A percentile compares a stretch with the other conserved stretches of the same genome.
Conservation (phyloP, 2,329 filamentous ascomycete genomes). For the Penicillium sumatraense region DNA sequence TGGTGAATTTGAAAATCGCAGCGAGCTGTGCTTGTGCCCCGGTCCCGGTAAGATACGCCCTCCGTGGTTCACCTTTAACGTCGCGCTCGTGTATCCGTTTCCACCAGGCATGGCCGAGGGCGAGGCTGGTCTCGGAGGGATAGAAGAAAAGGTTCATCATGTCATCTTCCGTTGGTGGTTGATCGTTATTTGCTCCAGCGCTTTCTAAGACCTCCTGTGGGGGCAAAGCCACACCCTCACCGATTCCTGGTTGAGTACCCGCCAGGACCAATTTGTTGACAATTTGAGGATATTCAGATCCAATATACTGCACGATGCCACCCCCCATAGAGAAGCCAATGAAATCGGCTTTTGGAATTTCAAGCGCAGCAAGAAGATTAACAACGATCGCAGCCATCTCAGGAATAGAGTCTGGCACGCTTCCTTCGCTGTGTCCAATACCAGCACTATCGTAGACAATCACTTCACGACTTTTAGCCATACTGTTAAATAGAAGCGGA, state of each 20-base stretch:
- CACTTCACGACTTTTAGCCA: conserved; percentile 8
- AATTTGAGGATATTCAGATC: conserved; percentile 6
- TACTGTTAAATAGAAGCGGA: conserved; percentile 11
- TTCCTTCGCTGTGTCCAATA: conserved; percentile 10
- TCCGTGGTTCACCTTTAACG: conserved; percentile 4
- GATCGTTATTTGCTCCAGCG: conserved; percentile 10
- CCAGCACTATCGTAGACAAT: conserved; percentile 10
- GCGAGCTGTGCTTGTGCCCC: conserved; percentile 9
- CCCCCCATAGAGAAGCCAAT: conserved; percentile 11
- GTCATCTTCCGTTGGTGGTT: conserved; percentile 11
- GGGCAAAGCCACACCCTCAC: conserved; percentile 10
- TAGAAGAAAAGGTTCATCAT: conserved; percentile 11
- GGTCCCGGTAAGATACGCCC: conserved; percentile 8
- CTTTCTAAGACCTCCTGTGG: conserved; percentile 10
- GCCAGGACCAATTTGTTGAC: conserved; percentile 13
- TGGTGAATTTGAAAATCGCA: conserved; percentile 11
- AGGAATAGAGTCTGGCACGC: conserved; percentile 6
- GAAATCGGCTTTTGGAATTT: conserved; percentile 8
- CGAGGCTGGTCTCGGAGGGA: conserved; percentile 8
- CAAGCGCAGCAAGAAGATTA: conserved; percentile 6
- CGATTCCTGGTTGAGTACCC: conserved; percentile 8
- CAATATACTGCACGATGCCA: conserved; percentile 6
- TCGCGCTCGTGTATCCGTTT: conserved; percentile 8
- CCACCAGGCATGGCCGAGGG: conserved; percentile 11
- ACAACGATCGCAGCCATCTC: conserved; percentile 8